Percentiles rank a stretch among this genome's conserved stretches.
phyloP scores from a whole-genome alignment of 257 asterid species.

The Hygrophila difformis region DNA sequence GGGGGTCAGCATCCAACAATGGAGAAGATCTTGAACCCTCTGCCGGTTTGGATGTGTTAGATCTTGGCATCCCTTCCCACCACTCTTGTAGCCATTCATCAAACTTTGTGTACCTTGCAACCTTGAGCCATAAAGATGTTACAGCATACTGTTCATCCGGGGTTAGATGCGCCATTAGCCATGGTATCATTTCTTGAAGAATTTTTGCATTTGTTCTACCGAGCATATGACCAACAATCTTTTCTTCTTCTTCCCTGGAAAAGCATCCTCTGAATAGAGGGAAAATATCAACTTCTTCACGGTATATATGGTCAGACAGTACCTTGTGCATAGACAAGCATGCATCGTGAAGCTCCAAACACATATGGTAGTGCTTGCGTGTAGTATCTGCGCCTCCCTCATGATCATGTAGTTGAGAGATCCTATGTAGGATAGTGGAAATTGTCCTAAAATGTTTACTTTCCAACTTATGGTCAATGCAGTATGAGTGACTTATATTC shows the following conservation, averaged over 20 bases:
- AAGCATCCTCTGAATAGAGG: slow-evolving; percentile 52
- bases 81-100: slow-evolving; percentile 78
- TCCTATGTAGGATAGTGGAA: slow-evolving; percentile 35
- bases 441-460: slow-evolving; percentile 42
- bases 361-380: slow-evolving; percentile 31
- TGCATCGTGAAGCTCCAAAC: slow-evolving; percentile 47
- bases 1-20: slow-evolving; percentile 41
- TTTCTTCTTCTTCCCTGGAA: slow-evolving; percentile 68
- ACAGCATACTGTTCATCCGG: slow-evolving; percentile 50
- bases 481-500: slow-evolving; percentile 58
- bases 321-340: slow-evolving; percentile 63
- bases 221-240: slow-evolving; percentile 61
- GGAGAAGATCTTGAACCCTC: slow-evolving; percentile 29
- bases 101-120: slow-evolving; percentile 55
- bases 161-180: slow-evolving; percentile 62
- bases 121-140: slow-evolving; percentile 57
- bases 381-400: slow-evolving; percentile 22
- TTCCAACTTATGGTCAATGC: slow-evolving; percentile 71
- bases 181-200: slow-evolving; percentile 63
- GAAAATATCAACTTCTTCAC: slow-evolving; percentile 68
- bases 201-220: slow-evolving; percentile 56
- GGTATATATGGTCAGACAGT: slow-evolving; percentile 57
- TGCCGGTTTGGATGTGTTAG: slow-evolving; percentile 26
- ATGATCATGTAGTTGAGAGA: slow-evolving; percentile 27
- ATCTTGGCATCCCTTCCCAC: slow-evolving; percentile 62